Evolutionary conservation across 495 filamentous ascomycete genomes (phyloP), one percentile per base, ranked within the genome.

Genomic region (Penicillium steckii): DNA sequence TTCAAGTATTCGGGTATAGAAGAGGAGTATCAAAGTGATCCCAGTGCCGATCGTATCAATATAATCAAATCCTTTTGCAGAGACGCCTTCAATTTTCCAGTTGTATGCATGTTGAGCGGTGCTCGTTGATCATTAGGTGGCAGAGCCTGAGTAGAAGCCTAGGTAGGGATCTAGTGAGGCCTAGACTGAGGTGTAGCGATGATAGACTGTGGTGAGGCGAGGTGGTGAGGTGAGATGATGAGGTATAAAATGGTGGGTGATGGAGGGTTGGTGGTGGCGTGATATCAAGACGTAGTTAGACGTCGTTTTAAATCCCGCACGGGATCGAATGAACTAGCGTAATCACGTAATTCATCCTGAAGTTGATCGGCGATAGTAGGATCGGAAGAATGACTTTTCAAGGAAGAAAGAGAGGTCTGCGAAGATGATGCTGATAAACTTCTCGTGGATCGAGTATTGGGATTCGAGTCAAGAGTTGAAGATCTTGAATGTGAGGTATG

Each of bases 251-350:
- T 32, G 10, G 5, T 9, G 10, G 3, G 29, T 12, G 29, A 32
- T 32, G 29, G n/a, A 13, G 29, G 29, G n/a, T 2, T 32, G 10
- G 29, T 32, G n/a, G n/a, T n/a, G n/a, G n/a, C n/a, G n/a, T n/a
- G n/a, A n/a, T n/a, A 52, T 70, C 40, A 71, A 29, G 69, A 66
- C 24, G 68, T 62, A 27, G 77, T 80, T 64, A 80, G 69, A 46
- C 84, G 78, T 60, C 85, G 72, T 53, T 82, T 84, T 57, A 78
- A 74, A 57, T 85, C 80, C 22, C 90, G 83, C 44, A 86, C 82
- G 48, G 87, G 89, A 64, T 96, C 91, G 72, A 97, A 96, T 3
- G 85, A 90, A 65, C 84, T 86, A 27, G 89, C 89, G 68, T 96
- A 97, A 50, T 86, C 85, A 41, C 88, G 83, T 44, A 97, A 81